Base-by-base conservation (phyloP, 345 rosid species). In the Eucalyptus melliodora region DNA sequence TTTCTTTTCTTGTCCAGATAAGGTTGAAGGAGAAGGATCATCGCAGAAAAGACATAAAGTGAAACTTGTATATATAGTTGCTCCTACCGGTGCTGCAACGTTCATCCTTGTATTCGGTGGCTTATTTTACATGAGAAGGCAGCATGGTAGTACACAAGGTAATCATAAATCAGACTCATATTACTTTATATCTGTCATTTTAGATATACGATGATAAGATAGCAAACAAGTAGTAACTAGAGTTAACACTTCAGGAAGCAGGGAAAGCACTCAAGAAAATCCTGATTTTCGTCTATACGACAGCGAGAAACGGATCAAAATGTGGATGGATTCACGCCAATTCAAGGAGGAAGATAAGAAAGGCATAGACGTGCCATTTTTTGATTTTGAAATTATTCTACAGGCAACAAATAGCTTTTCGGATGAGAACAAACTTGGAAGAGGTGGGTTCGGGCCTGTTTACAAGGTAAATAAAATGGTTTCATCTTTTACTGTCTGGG, bases 401-500 rank as follows among this genome's bases (percentile, higher is more conserved):
- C 91, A 87, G 56, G 95, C 95, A 24, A 94, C 97, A 2, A 91
- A 93, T 86, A 91, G 89, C 83, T 95, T 95, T 67, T 93, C 94
- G 1, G 91, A 91, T 26, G 89, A 88, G 50, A 95, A 94, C 90
- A 94, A 89, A 91, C 95, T 95, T 11, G 97, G 96, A 14, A 92
- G 88, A 87, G 96, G 97, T 1, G 95, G 97, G 2, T 95, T 95
- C 50, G 96, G 97, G 37, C 94, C 95, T 11, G 97, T 95, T 77
- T 95, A 93, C 90, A 95, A 92, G 96, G 95, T 93, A 72, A 37
- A 21, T 5, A 72, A 6, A 21, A 72, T 72, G 45, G 82, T 3
- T 37, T 37, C 45, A 5, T 72, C 82, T 72, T 72, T 8, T 72
- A 72, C 8, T 5, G 10, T 72, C 5, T 21, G 8, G 45, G 45